phyloP scores from a whole-genome alignment of 768 basidiomycete species.

The Boletus vermiculosoides region DNA sequence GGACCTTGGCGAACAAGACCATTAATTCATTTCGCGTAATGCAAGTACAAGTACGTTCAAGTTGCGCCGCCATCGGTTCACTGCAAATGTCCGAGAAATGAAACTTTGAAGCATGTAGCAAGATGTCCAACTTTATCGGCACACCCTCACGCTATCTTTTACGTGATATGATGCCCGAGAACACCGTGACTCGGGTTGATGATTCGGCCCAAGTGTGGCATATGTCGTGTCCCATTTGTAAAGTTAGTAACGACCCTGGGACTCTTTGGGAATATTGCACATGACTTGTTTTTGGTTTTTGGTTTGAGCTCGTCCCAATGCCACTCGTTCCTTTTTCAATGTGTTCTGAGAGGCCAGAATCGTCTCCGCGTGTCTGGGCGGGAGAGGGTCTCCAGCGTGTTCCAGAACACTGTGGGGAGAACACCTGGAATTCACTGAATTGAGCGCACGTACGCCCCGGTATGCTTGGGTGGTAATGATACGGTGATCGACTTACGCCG shows the following conservation, averaged over 20 bases:
- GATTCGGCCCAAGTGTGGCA: not conserved
- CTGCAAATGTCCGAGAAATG: not conserved
- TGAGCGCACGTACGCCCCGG: not conserved
- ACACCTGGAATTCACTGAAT: not conserved
- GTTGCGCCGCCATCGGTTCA: not conserved
- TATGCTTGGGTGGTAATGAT: not conserved
- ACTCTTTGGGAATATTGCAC: no score
- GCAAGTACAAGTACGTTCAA: no score
- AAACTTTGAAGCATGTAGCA: conserved; percentile 3
- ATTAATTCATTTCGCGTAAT: conserved; percentile 5
- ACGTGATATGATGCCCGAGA: not conserved
- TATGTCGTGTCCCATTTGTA: not conserved
- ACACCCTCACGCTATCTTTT: conserved; percentile 2
- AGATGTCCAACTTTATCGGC: not conserved
- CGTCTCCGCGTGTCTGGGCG: not conserved
- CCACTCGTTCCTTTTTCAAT: not conserved
- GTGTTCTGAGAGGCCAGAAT: not conserved
- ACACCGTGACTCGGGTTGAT: no score
- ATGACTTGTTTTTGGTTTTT: not conserved
- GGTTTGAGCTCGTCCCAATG: not conserved
- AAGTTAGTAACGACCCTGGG: not conserved
- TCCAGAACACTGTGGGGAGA: not conserved
- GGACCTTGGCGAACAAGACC: not conserved
- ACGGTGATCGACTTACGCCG: not conserved
- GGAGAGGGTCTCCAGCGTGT: no score